A percentile compares a stretch with the other conserved stretches of the same genome.
Evolutionary conservation across 2,329 filamentous ascomycete species (phyloP).

Genomic region (Pseudogymnoascus sp.): DNA sequence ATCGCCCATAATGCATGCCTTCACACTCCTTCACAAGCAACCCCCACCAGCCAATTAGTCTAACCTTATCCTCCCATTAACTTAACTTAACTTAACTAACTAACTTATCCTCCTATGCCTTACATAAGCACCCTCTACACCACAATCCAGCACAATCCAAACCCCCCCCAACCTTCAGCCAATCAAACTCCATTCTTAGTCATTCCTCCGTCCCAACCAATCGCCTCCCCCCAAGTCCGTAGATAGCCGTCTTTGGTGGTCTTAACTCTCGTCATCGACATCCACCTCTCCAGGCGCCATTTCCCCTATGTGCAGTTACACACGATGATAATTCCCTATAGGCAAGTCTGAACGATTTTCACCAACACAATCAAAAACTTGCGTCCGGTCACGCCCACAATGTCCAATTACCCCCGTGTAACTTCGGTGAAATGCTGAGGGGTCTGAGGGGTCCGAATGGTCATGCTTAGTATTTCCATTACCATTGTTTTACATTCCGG

Average conservation of each 20-base stretch:
- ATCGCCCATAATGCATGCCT: too few species aligned
- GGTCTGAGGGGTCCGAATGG: not conserved
- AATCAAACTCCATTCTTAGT: slow-evolving; percentile 14
- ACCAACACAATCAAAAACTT: not conserved
- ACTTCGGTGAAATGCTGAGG: not conserved
- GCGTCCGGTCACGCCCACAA: slow-evolving; percentile 4
- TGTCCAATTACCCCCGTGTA: not conserved
- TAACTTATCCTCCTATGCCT: not conserved
- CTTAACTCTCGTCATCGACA: not conserved
- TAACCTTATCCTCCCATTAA: too few species aligned
- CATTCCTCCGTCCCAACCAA: not conserved
- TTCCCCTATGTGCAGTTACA: slow-evolving; percentile 19
- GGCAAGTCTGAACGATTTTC: slow-evolving; percentile 19
- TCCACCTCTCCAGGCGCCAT: not conserved
- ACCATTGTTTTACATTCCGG: slow-evolving; percentile 4
- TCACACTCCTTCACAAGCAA: too few species aligned
- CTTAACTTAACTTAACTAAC: too few species aligned
- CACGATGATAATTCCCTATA: slow-evolving; percentile 19
- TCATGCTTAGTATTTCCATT: slow-evolving; percentile 7
- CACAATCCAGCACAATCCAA: not conserved
- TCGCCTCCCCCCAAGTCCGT: not conserved
- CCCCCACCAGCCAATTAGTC: not conserved
- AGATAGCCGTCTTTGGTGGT: not conserved
- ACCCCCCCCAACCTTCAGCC: not conserved
- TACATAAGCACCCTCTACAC: not conserved